Base-by-base conservation (phyloP, 805 yeast species). In the Saccharomyces kudriavzevii region DNA sequence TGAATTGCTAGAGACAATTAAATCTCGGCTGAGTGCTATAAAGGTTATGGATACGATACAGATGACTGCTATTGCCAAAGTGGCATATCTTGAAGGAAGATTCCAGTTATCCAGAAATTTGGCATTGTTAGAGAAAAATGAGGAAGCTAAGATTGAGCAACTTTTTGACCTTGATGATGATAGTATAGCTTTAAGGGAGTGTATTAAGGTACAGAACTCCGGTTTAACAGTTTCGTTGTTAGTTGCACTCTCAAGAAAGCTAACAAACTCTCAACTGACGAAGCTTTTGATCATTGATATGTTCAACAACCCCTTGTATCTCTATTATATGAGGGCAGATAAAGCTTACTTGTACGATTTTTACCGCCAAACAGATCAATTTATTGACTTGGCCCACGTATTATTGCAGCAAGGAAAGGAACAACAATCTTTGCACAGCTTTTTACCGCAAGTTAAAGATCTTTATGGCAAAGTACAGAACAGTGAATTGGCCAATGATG, bases 111-210 rank as follows among this genome's bases (percentile, higher is more conserved):
- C 96, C 40, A 80, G 84, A 52, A 72, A 77, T 47, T 68, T 94
- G n/a, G 75, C 87, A 11, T 77, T 82, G 49, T 69, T 82, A 54
- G 98, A 94, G 63, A 84, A 60, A 1, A 62, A 72, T 13, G 77
- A 85, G 0, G 72, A 75, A 5, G 77, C 79, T 53, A 87, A 85
- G 57, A 79, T 89, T 0, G 78, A 82, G 10, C 73, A 85, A 49
- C 74, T 89, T 40, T 66, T 89, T 25, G 82, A 80, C 24, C 83
- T 88, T 76, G 89, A 87, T 47, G 90, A 88, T 60, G 74, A 81
- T 47, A 86, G 81, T 53, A 65, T 80, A 47, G 96, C 96, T 0
- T 66, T 90, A 43, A 66, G 77, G 47, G 87, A 85, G 59, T 80
- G 92, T 0, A 78, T 85, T 47, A 82, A 79, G 55, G 76, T 81